A percentile compares a stretch with the other conserved stretches of the same genome.
phyloP scores from a whole-genome alignment of 768 basidiomycete species.

The Melanogaster broomeanus region DNA sequence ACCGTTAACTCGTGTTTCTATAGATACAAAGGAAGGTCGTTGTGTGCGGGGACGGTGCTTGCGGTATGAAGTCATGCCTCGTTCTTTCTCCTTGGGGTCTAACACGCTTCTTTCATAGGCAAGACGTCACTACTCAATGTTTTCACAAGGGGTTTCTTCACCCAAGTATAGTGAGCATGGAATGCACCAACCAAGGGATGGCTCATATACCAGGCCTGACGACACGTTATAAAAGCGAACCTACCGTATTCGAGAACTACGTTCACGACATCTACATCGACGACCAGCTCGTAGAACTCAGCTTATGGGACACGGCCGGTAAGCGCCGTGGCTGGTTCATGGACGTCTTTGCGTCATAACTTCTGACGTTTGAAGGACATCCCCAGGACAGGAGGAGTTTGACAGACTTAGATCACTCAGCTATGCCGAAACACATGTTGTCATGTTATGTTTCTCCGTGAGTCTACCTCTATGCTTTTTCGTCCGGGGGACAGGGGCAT shows the following conservation, averaged over 20 bases:
- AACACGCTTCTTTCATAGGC: conserved; percentile 41
- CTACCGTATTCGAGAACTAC: conserved; percentile 97
- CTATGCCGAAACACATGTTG: conserved; percentile 94
- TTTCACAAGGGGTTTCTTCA: conserved; percentile 90
- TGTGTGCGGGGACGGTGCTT: conserved; percentile 97
- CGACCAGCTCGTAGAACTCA: conserved; percentile 85
- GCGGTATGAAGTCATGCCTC: conserved; percentile 49
- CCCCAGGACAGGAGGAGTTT: conserved; percentile 91
- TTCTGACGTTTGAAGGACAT: conserved; percentile 34
- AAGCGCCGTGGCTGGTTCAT: conserved; percentile 10
- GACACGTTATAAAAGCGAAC: conserved; percentile 56
- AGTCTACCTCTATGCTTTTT: conserved; percentile 30
- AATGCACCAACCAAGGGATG: background rate
- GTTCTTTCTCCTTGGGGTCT: conserved; percentile 7
- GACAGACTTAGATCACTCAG: conserved; percentile 91
- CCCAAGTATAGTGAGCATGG: conserved; percentile 80
- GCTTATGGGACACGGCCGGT: conserved; percentile 99
- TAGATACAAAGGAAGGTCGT: conserved; percentile 69
- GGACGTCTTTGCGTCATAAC: conserved; percentile 14
- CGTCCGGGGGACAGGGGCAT: background rate
- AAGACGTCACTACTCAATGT: conserved; percentile 88
- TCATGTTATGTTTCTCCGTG: conserved; percentile 96
- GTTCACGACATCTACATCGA: conserved; percentile 89
- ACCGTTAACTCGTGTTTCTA: conserved; percentile 13
- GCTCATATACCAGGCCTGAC: background rate